phyloP scores from a whole-genome alignment of 768 basidiomycete genomes.

The Naganishia friedmannii region DNA sequence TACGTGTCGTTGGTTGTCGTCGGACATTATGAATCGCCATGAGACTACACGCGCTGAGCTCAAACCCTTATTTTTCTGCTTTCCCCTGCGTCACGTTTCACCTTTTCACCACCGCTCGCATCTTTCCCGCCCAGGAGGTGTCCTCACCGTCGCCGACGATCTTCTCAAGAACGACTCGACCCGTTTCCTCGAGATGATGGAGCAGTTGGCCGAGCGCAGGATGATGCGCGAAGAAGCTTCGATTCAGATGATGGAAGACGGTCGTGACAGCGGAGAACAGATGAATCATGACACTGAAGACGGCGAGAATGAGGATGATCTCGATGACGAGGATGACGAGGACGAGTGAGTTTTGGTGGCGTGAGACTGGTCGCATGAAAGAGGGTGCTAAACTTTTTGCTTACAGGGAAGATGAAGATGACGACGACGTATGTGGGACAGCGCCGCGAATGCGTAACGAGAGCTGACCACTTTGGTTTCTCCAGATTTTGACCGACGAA shows the following conservation, averaged over 20 bases:
- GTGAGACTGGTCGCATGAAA: neutral
- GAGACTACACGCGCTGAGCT: slow-evolving; percentile 9
- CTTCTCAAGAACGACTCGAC: slow-evolving; percentile 97
- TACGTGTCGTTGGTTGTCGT: slow-evolving; percentile 37
- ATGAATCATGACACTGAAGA: slow-evolving; percentile 63
- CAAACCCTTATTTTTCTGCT: slow-evolving; percentile 12
- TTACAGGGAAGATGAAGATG: slow-evolving; percentile 16
- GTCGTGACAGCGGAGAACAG: slow-evolving; percentile 60
- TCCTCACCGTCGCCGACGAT: slow-evolving; percentile 97
- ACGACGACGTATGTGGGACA: neutral
- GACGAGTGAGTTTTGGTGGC: slow-evolving; percentile 53
- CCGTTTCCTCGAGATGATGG: slow-evolving; percentile 99
- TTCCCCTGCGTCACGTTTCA: neutral
- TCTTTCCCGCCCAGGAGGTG: slow-evolving; percentile 67
- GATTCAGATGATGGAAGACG: slow-evolving; percentile 60
- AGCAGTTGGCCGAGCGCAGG: slow-evolving; percentile 89
- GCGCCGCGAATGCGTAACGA: neutral
- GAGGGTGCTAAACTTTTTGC: neutral
- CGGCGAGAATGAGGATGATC: slow-evolving; percentile 63
- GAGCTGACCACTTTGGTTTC: slow-evolving; percentile 35
- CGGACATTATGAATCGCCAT: neutral
- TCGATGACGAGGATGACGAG: slow-evolving; percentile 64
- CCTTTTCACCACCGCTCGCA: slow-evolving; percentile 32
- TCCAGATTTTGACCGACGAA: slow-evolving; percentile 80
- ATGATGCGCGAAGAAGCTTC: slow-evolving; percentile 82